Evolutionary conservation across 140 eudicot species (phyloP), one percentile per base, ranked within the genome.

Genomic region (Flaveria floridana): DNA sequence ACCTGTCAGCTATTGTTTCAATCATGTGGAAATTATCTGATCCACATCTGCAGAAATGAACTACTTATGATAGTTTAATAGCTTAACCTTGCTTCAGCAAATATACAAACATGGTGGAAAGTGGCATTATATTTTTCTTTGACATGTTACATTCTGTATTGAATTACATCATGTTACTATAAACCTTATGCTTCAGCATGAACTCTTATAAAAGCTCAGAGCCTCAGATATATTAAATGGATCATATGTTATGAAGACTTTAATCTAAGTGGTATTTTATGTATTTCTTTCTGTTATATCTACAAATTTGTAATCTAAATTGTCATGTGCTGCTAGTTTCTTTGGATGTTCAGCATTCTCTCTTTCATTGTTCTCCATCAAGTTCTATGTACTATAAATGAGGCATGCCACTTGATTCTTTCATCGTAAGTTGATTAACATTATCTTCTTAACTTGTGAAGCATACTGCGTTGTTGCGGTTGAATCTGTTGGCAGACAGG

Each of bases 381-480:
- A 59, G 9, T 21, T 10, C 26, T 65, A 2, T 46, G 28, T 30
- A 10, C 3, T 26, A 61, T 3, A 2, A 74, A 63, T 64, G 25
- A 18, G 18, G 25, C 25, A 23, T 23, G 25, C 25, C 25, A 23
- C 25, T 78, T 61, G 46, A 30, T 47, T 59, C 20, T 74, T 37
- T 11, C 37, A 15, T 78, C 21, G n/a, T 65, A 63, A 51, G 62
- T 12, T 39, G 34, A 64, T 51, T 67, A 73, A 79, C 18, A 6
- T 47, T 51, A 68, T 75, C 12, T 63, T 82, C 51, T 52, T 21
- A 18, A 10, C 20, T 59, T 42, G 16, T 88, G 86, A 82, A 93
- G 99, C 99, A 23, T 93, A 85, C 51, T 93, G 99, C 86, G 97
- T 93, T 72, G 99, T 93, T 20, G 97, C 99, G 52, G 91, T 85